Percentiles rank a stretch among this genome's conserved stretches.
phyloP scores from a whole-genome alignment of 2,329 filamentous ascomycete genomes.

The Cordyceps tenuipes region DNA sequence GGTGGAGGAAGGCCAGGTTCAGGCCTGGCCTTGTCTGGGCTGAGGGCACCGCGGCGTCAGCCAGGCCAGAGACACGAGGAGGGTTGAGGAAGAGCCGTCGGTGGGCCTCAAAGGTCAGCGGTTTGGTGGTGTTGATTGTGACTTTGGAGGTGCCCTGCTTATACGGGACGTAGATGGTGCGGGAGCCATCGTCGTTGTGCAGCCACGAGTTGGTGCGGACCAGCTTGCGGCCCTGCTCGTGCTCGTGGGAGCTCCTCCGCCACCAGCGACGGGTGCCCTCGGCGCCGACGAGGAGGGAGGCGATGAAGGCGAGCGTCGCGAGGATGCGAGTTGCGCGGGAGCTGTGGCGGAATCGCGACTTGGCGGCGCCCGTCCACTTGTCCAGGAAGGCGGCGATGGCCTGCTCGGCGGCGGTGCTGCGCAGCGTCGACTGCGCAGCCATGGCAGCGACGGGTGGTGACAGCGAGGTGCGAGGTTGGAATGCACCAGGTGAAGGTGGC shows the following conservation, averaged over 20 bases:
- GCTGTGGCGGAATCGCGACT: conserved; percentile 50
- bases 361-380: conserved; percentile 47
- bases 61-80: conserved; percentile 70
- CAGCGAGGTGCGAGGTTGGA: not conserved
- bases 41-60: conserved; percentile 69
- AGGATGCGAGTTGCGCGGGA: conserved; percentile 66
- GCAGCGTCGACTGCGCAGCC: conserved; percentile 82
- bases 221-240: conserved; percentile 72
- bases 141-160: conserved; percentile 84
- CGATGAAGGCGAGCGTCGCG: conserved; percentile 64
- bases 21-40: conserved; percentile 87
- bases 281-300: conserved; percentile 70
- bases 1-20: conserved; percentile 92
- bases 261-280: conserved; percentile 76
- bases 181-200: conserved; percentile 86
- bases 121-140: conserved; percentile 81
- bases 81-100: conserved; percentile 87
- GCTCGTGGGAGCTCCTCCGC: conserved; percentile 64
- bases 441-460: conserved; percentile 37
- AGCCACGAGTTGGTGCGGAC: conserved; percentile 88
- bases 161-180: conserved; percentile 92
- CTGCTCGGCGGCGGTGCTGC: conserved; percentile 55
- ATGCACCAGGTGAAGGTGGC: not conserved
- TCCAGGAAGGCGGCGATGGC: conserved; percentile 56
- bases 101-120: conserved; percentile 93